phyloP scores from a whole-genome alignment of 768 basidiomycete genomes.

The Mrakia blollopis region DNA sequence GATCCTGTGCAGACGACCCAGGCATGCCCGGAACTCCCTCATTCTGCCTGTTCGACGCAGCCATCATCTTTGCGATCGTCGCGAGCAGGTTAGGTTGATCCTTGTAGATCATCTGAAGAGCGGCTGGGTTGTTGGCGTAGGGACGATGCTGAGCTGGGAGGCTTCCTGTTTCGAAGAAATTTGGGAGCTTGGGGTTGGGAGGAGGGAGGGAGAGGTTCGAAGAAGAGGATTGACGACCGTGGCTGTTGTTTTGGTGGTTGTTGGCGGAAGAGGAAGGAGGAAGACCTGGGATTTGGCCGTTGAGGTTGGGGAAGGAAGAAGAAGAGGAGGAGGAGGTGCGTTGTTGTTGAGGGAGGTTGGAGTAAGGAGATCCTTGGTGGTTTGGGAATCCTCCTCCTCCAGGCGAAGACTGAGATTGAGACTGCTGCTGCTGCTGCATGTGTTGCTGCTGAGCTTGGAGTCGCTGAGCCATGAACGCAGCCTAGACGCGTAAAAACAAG shows the following conservation, averaged over 20 bases:
- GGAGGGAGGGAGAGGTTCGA: neutral
- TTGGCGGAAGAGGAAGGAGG: neutral
- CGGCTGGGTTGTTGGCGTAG: conserved; percentile 25
- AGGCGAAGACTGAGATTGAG: neutral
- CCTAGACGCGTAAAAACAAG: neutral
- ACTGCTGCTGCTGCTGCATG: neutral
- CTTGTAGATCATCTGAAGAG: conserved; percentile 16
- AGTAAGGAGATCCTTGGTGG: neutral
- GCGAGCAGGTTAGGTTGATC: neutral
- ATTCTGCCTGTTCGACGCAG: neutral
- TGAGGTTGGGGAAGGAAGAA: neutral
- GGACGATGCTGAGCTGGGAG: neutral
- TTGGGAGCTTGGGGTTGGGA: conserved; percentile 5
- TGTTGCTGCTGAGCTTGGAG: conserved; percentile 39
- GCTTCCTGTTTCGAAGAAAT: neutral
- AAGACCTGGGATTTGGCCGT: neutral
- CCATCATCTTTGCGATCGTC: conserved; percentile 9
- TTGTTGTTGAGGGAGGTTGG: neutral
- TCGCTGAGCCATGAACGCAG: conserved; percentile 29
- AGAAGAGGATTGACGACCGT: conserved; percentile 7
- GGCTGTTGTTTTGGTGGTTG: too few species aligned
- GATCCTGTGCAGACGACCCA: conserved; percentile 3
- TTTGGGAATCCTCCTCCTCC: too few species aligned
- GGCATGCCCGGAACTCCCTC: conserved; percentile 22
- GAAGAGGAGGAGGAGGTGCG: conserved; percentile 7